Percentiles rank a stretch among this genome's conserved stretches.
These are phyloP conservation scores for Sphenostylis stenocarpa DNA, from an alignment of 306 rosid genomes.

Conservation along the genomic window DNA sequence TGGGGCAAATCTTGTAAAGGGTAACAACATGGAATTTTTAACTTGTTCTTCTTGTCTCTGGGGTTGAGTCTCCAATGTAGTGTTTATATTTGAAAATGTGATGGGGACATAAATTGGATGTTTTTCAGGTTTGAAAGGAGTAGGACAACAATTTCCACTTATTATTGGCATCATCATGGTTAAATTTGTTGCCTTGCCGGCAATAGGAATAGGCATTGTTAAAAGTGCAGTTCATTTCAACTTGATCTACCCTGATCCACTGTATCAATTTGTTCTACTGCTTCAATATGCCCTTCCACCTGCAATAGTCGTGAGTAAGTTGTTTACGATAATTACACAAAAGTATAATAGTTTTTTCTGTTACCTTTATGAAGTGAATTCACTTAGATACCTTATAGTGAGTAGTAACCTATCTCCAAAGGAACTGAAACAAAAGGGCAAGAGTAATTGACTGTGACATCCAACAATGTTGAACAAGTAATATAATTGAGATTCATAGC, in stretches of 20 bases:
- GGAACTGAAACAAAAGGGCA: background rate
- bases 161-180: constrained; percentile 41
- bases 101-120: background rate
- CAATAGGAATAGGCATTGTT: constrained; percentile 42
- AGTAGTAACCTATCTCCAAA: background rate
- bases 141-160: constrained; percentile 14
- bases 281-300: constrained; percentile 46
- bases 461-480: background rate
- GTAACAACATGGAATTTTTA: constrained; percentile 18
- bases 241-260: constrained; percentile 36
- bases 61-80: background rate
- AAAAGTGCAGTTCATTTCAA: constrained; percentile 36
- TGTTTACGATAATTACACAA: background rate
- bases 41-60: background rate
- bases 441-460: background rate
- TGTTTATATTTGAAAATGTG: background rate
- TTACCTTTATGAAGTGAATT: background rate
- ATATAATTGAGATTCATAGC: background rate
- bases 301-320: constrained; percentile 38
- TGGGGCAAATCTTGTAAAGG: constrained; percentile 44
- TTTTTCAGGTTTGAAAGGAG: constrained; percentile 42
- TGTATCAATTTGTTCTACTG: constrained; percentile 46
- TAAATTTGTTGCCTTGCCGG: constrained; percentile 37
- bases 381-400: background rate
- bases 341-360: background rate